Evolutionary conservation across 1,284 basidiomycete species (phyloP).

Genomic region (Cryptococcus sp.): DNA sequence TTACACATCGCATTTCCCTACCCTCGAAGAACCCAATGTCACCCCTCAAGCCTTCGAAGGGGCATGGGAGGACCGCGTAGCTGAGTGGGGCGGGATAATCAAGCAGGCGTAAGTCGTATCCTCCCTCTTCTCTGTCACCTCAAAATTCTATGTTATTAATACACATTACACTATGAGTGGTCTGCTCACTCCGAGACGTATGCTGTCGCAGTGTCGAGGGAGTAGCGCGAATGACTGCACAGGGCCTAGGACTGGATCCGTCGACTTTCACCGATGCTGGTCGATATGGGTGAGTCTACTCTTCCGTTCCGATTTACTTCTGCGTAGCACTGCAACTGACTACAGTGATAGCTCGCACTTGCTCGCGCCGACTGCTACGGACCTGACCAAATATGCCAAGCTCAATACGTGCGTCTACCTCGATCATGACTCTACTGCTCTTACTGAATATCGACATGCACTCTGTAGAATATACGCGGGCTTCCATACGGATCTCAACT

Average conservation of each 20-base stretch:
- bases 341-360: constrained; percentile 67
- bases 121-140: not conserved
- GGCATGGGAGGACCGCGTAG: constrained; percentile 67
- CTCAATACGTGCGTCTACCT: constrained; percentile 54
- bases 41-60: constrained; percentile 64
- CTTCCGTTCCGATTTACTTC: not conserved
- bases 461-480: constrained; percentile 74
- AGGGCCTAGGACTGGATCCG: constrained; percentile 71
- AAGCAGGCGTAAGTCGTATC: constrained; percentile 68
- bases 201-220: constrained; percentile 64
- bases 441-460: not conserved
- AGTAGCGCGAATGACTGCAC: constrained; percentile 76
- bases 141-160: too few relatives aligned
- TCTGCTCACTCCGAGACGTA: too few relatives aligned
- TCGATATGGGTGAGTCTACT: constrained; percentile 67
- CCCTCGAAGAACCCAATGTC: constrained; percentile 75
- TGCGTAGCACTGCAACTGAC: not conserved
- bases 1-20: constrained; percentile 72
- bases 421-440: too few relatives aligned
- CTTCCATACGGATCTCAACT: constrained; percentile 67
- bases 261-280: constrained; percentile 73
- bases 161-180: too few relatives aligned
- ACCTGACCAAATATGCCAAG: constrained; percentile 73
- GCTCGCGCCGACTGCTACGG: constrained; percentile 86
- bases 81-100: constrained; percentile 81